Base-by-base conservation (phyloP, 83 land plant species). In the Isoetes engelmannii region DNA sequence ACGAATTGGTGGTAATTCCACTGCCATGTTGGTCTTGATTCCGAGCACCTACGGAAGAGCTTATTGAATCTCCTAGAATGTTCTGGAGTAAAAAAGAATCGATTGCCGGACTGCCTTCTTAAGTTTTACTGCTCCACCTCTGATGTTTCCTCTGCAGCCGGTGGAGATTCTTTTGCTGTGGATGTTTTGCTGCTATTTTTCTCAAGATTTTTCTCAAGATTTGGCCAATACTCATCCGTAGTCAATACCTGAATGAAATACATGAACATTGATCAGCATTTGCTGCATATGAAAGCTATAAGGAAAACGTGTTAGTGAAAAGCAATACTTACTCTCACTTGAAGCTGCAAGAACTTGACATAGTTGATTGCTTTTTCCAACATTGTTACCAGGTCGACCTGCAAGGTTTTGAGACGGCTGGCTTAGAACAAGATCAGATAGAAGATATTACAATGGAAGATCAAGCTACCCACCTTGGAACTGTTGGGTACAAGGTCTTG, bases 221-320 rank as follows among this genome's bases (percentile, higher is more conserved):
- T 51, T 51, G 54, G 54, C 54, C 54, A 51, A 51, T 51, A 51
- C 54, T 51, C 54, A 51, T 51, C 54, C 54, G 54, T 51, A 12
- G 54, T 51, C 54, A 51, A 15, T 10, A 51, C 54, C 54, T 51
- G 54, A 51, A 15, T 12, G n/a, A 10, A 51, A 15, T n/a, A 51
- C 12, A 51, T 12, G 12, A 51, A 51, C 12, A 51, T 0, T 12
- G 12, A 15, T 51, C 15, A 51, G 54, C n/a, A 51, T 12, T 51
- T 51, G 54, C 12, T 12, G 54, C 54, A 51, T 1, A 51, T n/a
- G 12, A 15, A 15, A 12, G 54, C n/a, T 51, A 51, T n/a, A 51
- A 12, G 12, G 54, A 15, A 51, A 51, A 12, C 54, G 1, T 12
- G 54, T 51, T 12, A 15, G 54, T n/a, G n/a, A 51, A 51, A 51